Evolutionary conservation across 345 rosid genomes (phyloP), one percentile per base, ranked within the genome.

Genomic region (Acer yangbiense): DNA sequence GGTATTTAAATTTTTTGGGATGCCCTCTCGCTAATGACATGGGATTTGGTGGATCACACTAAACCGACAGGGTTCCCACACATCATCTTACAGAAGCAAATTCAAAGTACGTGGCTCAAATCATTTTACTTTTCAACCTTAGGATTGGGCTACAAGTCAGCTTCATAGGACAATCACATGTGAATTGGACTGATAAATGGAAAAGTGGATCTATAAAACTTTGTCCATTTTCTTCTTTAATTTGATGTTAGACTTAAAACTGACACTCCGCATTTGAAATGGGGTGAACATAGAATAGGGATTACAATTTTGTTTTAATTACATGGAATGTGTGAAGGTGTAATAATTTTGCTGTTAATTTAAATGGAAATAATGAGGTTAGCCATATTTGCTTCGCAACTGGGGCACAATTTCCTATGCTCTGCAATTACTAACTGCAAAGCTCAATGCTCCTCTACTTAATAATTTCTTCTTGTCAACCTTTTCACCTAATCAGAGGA

Each of bases 221-320:
- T 50, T 50, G 46, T 68, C 52, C 50, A 43, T 68, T 68, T 18
- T 43, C 52, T 68, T 48, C 50, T 50, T 50, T 68, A 41, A 68
- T 68, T 11, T 29, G 8, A 11, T 11, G 54, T 41, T 43, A 18
- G 9, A 68, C 46, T 10, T 3, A 41, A 43, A 68, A 43, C 9
- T 7, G 46, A 43, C 46, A 43, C 46, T 43, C 3, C 12, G 11
- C 10, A 4, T 23, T 11, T 27, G 54, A 23, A 9, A 13, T n/a
- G 29, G 54, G 25, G 9, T 43, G 70, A 39, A 7, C 2, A 4
- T 66, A 39, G 23, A 39, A 39, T 32, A 50, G 17, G 52, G 70
- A 9, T 66, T 18, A 39, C 21, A 17, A 66, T 39, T 66, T 39
- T 39, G 10, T 50, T 50, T 13, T 3, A 50, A 50, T 50, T 50